phyloP scores from a whole-genome alignment of 352 stramenopile genomes.

The Pythium inflatum region DNA sequence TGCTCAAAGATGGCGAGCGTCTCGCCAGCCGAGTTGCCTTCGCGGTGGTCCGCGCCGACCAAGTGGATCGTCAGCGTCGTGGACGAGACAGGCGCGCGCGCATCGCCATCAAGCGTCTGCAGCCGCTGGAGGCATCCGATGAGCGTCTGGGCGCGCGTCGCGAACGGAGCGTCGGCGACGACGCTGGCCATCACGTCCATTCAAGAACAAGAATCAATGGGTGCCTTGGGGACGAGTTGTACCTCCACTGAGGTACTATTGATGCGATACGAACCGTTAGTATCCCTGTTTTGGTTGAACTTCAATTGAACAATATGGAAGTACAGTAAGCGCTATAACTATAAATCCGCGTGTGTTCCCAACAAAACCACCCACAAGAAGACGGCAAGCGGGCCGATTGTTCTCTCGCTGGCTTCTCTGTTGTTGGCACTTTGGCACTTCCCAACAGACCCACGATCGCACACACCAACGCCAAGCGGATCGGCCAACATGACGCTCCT shows the following conservation, averaged over 20 bases:
- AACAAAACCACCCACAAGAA: conserved; percentile 20
- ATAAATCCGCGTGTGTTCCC: conserved; percentile 22
- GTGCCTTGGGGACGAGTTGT: too few relatives aligned
- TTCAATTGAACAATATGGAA: neutral
- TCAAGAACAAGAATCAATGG: neutral
- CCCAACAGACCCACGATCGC: conserved; percentile 3
- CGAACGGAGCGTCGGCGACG: neutral
- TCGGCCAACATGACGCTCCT: conserved; percentile 50
- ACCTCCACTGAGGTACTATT: too few relatives aligned
- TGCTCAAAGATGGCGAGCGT: conserved; percentile 61
- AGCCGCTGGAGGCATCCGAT: conserved; percentile 45
- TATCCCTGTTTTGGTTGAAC: conserved; percentile 5
- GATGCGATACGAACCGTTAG: conserved; percentile 12
- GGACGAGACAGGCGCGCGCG: neutral
- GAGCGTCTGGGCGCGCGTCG: conserved; percentile 36
- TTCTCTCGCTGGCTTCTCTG: conserved; percentile 11
- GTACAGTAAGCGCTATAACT: conserved; percentile 8
- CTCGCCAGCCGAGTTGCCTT: conserved; percentile 62
- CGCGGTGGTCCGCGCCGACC: conserved; percentile 75
- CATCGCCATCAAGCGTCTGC: neutral
- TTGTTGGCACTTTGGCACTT: too few relatives aligned
- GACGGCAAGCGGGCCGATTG: neutral
- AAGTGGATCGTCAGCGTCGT: conserved; percentile 61
- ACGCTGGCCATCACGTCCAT: conserved; percentile 6
- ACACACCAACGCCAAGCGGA: neutral